Evolutionary conservation across 345 rosid genomes (phyloP), one percentile per base, ranked within the genome.

Genomic region (Euphorbia pulcherrima): DNA sequence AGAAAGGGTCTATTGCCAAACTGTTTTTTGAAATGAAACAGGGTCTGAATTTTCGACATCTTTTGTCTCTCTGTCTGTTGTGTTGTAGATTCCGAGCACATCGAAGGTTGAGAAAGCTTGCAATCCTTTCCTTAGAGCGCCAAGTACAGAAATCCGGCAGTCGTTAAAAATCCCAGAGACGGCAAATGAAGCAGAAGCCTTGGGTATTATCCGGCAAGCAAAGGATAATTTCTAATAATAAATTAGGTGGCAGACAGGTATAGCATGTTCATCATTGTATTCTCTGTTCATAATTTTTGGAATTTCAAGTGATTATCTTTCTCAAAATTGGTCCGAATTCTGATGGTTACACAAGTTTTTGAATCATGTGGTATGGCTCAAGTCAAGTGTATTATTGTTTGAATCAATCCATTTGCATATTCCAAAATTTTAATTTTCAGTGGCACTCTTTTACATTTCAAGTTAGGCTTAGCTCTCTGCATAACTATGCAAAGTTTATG

Each of bases 111-210:
- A 94, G 83, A 91, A 91, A 77, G 86, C 81, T 17, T 91, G 97
- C 62, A 94, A 94, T 71, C 96, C 99, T 12, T 94, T 94, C 84
- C 92, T 94, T 47, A 91, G 97, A 40, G 77, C 88, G 44, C 75
- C 86, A 0, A 94, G 84, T 65, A 51, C 58, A 18, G 99, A 86
- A 63, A 94, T 94, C 76, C 82, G 97, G 55, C 82, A 71, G 69
- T 65, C 79, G 1, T 74, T 94, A 60, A 69, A 75, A 27, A 91
- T 94, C 72, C 83, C 96, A 3, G 83, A 68, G 5, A 65, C 86
- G 0, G 92, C 92, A n/a, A 79, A 65, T 8, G 95, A 89, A 56
- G 84, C 89, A 0, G 96, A 91, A 71, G 95, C 88, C 33, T 69
- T 91, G 67, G 81, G 89, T 60, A 70, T 78, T 60, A 86, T 94